Evolutionary conservation across 2,329 filamentous ascomycete species (phyloP), one percentile per base, ranked within the genome.

Genomic region (Nigrospora oryzae): DNA sequence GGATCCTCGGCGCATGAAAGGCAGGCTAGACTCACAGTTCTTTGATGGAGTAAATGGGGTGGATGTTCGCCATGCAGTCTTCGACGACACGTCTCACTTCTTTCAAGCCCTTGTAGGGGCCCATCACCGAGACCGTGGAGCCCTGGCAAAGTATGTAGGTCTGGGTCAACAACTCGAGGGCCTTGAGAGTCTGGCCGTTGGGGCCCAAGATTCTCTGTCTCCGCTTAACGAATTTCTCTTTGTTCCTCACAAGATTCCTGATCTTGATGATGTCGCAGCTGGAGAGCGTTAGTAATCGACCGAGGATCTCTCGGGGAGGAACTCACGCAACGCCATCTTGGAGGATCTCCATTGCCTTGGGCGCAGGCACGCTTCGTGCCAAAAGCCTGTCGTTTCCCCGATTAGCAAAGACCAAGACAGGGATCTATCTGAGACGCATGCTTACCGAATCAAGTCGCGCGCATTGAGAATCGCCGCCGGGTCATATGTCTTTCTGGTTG

Each of bases 61-160:
- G 93, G 46, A 96, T 82, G 62, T 98, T 98, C 58, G 30, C 34
- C 93, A 98, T 97, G 69, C 89, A 95, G 65, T 97, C 91, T 64
- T 95, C 86, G 34, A 97, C 80, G 16, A 96, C 82, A 43, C 89
- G 17, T 19, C 44, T 23, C 11, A 43, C 81, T 58, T 96, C 91
- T 68, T 97, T 97, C 39, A 98, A 67, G 2, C 89, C 89, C 66
- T 94, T 95, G 71, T 85, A 97, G 0, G 84, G 82, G 0, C 93
- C 93, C 86, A 98, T 96, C 5, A 79, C 84, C 1, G 83, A 82
- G 28, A 98, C 93, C 0, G 93, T 97, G 36, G 23, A 32, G 53
- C 93, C 93, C 64, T 98, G 93, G 1, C 98, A 93, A 36, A 97
- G 77, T 43, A 98, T 86, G 64, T 97, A 96, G 46, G 87, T 94